Base-by-base conservation (phyloP, 1,284 basidiomycete species). In the Cutaneotrichosporon mucoides region DNA sequence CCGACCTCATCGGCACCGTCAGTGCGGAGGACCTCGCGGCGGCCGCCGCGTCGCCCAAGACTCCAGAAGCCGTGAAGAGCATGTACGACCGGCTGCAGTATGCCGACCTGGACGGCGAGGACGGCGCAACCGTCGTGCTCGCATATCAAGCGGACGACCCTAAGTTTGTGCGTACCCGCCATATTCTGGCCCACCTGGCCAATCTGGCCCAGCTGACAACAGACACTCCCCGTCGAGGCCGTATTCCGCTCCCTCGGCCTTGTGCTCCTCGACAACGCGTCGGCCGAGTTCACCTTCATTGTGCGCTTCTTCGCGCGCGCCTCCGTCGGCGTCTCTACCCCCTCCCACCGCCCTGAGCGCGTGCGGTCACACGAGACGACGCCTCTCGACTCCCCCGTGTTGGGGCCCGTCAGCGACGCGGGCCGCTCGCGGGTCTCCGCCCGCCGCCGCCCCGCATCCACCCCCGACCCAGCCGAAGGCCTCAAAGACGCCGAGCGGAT, bases 191-290 rank as follows among this genome's bases (percentile, higher is more conserved):
- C 1, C 93, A 89, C 73, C 86, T 89, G 84, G 89, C 86, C 7
- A 92, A 94, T 66, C 3, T 53, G 51, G 1, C 37, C 6, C 7
- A 15, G 42, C 34, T 62, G 37, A 63, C n/a, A 52, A 47, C 75
- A 96, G 93, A 88, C 86, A 84, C 87, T 88, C 67, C 85, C 89
- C 0, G 74, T 88, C 0, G 94, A 97, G 77, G 86, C 86, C 0
- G 79, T 95, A 10, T 83, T 92, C 66, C 85, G 93, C 16, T 95
- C 93, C 0, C 79, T 92, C 45, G 78, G 91, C 58, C 81, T 97
- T 47, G 92, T 95, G 48, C 84, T 96, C 59, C 86, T 94, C 83
- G 92, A 96, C 79, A 97, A 97, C 71, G 87, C 89, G 1, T 88
- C 88, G 1, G 85, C 91, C 42, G 93, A 97, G 77, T 94, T 93